Evolutionary conservation across 2,329 filamentous ascomycete genomes (phyloP).

Genomic region (Plenodomus biglobosus): DNA sequence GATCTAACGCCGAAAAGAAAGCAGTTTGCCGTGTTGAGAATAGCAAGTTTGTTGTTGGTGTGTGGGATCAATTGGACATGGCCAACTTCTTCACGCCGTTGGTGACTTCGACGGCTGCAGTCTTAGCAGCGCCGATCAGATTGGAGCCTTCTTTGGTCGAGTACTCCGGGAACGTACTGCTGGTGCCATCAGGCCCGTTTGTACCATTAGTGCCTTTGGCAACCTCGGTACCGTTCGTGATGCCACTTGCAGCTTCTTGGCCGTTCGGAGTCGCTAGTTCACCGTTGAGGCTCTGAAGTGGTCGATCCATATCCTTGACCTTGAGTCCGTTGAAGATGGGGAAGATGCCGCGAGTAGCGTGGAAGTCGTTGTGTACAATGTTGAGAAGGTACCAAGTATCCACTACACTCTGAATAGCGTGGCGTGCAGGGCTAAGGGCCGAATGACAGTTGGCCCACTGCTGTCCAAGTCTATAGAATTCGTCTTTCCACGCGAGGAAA

Average conservation of each 20-base stretch:
- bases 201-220: slow-evolving; percentile 6
- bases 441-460: slow-evolving; percentile 95
- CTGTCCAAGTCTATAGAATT: slow-evolving; percentile 87
- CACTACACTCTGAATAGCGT: slow-evolving; percentile 80
- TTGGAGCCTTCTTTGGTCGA: slow-evolving; percentile 16
- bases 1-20: slow-evolving; percentile 15
- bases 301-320: slow-evolving; percentile 64
- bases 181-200: slow-evolving; percentile 13
- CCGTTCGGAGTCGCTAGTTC: slow-evolving; percentile 14
- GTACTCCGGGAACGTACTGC: slow-evolving; percentile 16
- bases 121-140: slow-evolving; percentile 31
- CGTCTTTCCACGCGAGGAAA: slow-evolving; percentile 98
- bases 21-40: slow-evolving; percentile 40
- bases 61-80: slow-evolving; percentile 28
- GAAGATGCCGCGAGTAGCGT: slow-evolving; percentile 78
- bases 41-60: slow-evolving; percentile 9
- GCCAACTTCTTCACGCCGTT: slow-evolving; percentile 33
- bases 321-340: slow-evolving; percentile 78
- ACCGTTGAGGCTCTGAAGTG: slow-evolving; percentile 22
- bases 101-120: slow-evolving; percentile 32
- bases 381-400: slow-evolving; percentile 92
- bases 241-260: slow-evolving; percentile 4
- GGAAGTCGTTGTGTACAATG: slow-evolving; percentile 99
- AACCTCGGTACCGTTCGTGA: slow-evolving; percentile 2
- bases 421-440: slow-evolving; percentile 71